Evolutionary conservation across 2,329 filamentous ascomycete species (phyloP).

Genomic region (Phialocephala sp.): DNA sequence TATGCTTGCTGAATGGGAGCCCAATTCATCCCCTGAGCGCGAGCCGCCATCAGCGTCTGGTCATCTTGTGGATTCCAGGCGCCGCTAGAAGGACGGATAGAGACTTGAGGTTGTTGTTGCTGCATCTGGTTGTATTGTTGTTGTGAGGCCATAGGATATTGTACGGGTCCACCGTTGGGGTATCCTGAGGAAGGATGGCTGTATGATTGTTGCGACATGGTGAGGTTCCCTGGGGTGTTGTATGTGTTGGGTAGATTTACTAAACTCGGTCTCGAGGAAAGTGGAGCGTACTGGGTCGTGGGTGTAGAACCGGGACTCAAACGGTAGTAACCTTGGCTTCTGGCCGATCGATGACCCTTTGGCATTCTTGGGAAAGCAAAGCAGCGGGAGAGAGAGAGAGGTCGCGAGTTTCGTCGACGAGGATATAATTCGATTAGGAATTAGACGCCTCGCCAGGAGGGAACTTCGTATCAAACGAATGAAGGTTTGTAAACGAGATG

Average conservation of each 20-base stretch:
- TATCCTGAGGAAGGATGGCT: constrained; percentile 15
- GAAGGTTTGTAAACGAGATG: constrained; percentile 26
- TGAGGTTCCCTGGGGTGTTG: constrained; percentile 17
- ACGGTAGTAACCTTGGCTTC: constrained; percentile 38
- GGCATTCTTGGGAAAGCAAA: constrained; percentile 35
- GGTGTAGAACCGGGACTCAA: constrained; percentile 32
- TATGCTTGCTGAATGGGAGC: constrained; percentile 76
- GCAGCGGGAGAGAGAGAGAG: constrained; percentile 8
- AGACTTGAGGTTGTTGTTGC: constrained; percentile 22
- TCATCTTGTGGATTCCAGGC: constrained; percentile 80
- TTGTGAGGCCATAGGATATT: constrained; percentile 27
- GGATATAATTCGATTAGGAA: constrained; percentile 29
- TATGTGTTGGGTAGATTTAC: constrained; percentile 19
- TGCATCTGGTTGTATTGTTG: constrained; percentile 25
- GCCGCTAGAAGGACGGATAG: constrained; percentile 60
- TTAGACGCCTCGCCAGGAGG: constrained; percentile 40
- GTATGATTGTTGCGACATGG: constrained; percentile 18
- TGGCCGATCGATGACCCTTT: constrained; percentile 35
- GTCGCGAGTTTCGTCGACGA: constrained; percentile 1
- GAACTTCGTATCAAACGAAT: constrained; percentile 33
- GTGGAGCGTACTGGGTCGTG: constrained; percentile 32
- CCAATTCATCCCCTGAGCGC: constrained; percentile 82
- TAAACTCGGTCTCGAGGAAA: constrained; percentile 21
- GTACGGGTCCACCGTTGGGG: constrained; percentile 31
- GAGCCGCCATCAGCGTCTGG: constrained; percentile 71